Percentiles rank a stretch among this genome's conserved stretches.
These are phyloP conservation scores for Coemansia sp. DNA, from an alignment of 192 early-diverging fungal genomes.

Conservation along the genomic window DNA sequence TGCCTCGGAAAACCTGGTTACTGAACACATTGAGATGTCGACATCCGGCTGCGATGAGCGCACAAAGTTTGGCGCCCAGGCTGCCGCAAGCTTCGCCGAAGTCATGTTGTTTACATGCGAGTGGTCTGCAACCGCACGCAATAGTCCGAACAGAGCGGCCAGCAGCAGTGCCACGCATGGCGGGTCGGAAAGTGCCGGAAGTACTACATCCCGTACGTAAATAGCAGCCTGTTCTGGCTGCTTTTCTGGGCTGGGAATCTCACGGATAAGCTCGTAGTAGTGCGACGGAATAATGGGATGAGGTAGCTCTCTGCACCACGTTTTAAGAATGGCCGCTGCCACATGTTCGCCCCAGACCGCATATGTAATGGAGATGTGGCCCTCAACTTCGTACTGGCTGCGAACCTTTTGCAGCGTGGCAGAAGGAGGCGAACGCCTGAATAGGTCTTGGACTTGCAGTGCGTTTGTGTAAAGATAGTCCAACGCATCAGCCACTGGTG, in stretches of 20 bases:
- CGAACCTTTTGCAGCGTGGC: conserved; percentile 64
- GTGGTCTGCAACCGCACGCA: conserved; percentile 69
- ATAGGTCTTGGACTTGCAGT: conserved; percentile 78
- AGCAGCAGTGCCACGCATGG: conserved; percentile 59
- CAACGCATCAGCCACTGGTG: conserved; percentile 71
- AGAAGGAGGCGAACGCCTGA: conserved; percentile 79
- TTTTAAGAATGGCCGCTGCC: conserved; percentile 78
- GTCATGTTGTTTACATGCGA: conserved; percentile 81
- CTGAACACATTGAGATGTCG: conserved; percentile 55
- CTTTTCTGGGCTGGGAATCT: conserved; percentile 44
- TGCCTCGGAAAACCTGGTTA: conserved; percentile 39
- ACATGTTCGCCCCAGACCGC: conserved; percentile 74
- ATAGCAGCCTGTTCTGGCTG: conserved; percentile 37
- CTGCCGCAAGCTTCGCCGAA: conserved; percentile 73
- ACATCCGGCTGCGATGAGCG: conserved; percentile 53
- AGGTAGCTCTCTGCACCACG: conserved; percentile 82
- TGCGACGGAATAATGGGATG: conserved; percentile 67
- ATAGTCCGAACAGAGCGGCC: conserved; percentile 68
- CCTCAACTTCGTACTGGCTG: conserved; percentile 46
- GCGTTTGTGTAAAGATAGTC: conserved; percentile 69
- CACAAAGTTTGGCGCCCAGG: conserved; percentile 88
- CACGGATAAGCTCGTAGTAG: conserved; percentile 61
- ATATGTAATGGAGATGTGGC: conserved; percentile 59
- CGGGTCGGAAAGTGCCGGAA: conserved; percentile 51
- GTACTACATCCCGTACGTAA: conserved; percentile 43